Conservation (phyloP, 2,329 filamentous ascomycete genomes). For the Penicillium corylophilum region DNA sequence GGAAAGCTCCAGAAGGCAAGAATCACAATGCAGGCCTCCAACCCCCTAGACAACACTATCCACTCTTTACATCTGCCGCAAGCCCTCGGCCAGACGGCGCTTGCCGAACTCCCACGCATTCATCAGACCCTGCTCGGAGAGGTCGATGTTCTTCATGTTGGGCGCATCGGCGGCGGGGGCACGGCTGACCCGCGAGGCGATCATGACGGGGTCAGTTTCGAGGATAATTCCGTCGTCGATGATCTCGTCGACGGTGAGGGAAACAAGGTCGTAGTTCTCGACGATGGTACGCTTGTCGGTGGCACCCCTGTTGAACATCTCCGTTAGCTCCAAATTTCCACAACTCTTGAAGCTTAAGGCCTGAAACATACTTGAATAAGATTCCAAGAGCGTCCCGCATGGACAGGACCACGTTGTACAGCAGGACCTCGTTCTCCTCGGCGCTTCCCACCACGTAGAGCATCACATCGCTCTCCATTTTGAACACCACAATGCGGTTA, state of each 20-base stretch:
- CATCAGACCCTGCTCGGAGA: slow-evolving; percentile 92
- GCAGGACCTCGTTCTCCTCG: slow-evolving; percentile 94
- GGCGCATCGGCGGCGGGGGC: slow-evolving; percentile 85
- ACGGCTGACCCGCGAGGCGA: slow-evolving; percentile 87
- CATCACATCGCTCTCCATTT: slow-evolving; percentile 97
- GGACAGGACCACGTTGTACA: slow-evolving; percentile 93
- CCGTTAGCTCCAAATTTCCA: slow-evolving; percentile 15
- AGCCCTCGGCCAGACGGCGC: slow-evolving; percentile 83
- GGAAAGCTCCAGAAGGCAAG: slow-evolving; percentile 19
- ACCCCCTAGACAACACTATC: slow-evolving; percentile 17
- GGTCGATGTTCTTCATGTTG: slow-evolving; percentile 88
- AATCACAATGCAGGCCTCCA: slow-evolving; percentile 19
- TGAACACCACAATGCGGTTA: slow-evolving; percentile 94
- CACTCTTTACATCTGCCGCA: slow-evolving; percentile 59
- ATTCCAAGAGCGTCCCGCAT: slow-evolving; percentile 86
- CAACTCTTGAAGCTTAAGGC: background rate
- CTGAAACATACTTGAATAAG: slow-evolving; percentile 72
- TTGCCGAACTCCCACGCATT: slow-evolving; percentile 94
- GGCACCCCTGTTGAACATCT: slow-evolving; percentile 65
- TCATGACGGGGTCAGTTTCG: slow-evolving; percentile 93
- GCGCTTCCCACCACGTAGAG: slow-evolving; percentile 86
- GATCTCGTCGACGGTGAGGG: slow-evolving; percentile 91
- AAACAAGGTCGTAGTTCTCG: slow-evolving; percentile 97
- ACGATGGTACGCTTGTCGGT: slow-evolving; percentile 97
- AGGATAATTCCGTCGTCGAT: slow-evolving; percentile 94